Evolutionary conservation across 2,329 filamentous ascomycete genomes (phyloP).

Genomic region (Arthrocladium fulminans): DNA sequence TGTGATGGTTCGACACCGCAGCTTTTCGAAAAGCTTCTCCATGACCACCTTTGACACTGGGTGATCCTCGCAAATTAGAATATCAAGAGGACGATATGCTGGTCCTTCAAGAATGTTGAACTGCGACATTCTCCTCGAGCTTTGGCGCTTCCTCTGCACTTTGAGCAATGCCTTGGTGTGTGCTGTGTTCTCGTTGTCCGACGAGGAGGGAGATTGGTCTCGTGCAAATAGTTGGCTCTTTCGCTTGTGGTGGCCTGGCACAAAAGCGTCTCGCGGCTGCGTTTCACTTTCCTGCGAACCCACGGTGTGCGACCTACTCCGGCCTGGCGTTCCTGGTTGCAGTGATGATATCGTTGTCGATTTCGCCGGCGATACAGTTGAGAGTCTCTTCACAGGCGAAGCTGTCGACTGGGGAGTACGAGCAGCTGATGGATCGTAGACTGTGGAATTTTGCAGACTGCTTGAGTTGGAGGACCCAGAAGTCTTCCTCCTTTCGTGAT

Average conservation of each 20-base stretch:
- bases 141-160: conserved; percentile 88
- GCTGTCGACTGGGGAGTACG: background rate
- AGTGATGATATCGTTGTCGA: conserved; percentile 47
- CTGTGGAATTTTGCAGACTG: conserved; percentile 47
- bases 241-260: conserved; percentile 70
- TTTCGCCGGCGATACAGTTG: conserved; percentile 52
- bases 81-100: conserved; percentile 79
- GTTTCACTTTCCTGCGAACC: conserved; percentile 85
- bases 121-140: conserved; percentile 85
- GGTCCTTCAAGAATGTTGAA: conserved; percentile 79
- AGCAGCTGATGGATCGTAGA: conserved; percentile 4
- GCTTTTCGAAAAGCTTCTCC: conserved; percentile 92
- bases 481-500: conserved; percentile 77
- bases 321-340: conserved; percentile 53
- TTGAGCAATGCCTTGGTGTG: conserved; percentile 83
- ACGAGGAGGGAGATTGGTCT: conserved; percentile 82
- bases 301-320: conserved; percentile 81
- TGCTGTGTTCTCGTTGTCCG: conserved; percentile 81
- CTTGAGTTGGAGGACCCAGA: conserved; percentile 70
- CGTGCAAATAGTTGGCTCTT: conserved; percentile 83
- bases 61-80: conserved; percentile 95
- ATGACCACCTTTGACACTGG: conserved; percentile 97
- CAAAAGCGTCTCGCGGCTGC: conserved; percentile 51
- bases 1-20: conserved; percentile 87
- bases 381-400: conserved; percentile 23